phyloP scores from a whole-genome alignment of 225 moss, liverwort and hornwort genomes.

The Bryoerythrophyllum caledonicum region DNA sequence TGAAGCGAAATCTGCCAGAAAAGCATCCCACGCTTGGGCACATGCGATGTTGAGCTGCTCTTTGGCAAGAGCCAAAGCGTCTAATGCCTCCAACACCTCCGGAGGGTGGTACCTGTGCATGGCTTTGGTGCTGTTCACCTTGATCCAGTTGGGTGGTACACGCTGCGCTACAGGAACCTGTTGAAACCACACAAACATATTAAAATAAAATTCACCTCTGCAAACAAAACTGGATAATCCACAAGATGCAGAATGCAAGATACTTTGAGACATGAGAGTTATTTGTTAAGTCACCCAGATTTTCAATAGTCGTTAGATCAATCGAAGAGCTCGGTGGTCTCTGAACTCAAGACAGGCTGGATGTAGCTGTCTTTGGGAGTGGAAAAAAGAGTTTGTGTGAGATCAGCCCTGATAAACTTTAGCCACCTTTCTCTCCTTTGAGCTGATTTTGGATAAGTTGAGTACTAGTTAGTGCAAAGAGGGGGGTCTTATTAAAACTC shows the following conservation, averaged over 20 bases:
- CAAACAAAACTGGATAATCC: not conserved
- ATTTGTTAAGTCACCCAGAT: too few species aligned
- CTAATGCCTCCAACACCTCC: constrained; percentile 68
- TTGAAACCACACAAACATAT: not conserved
- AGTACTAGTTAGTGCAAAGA: too few species aligned
- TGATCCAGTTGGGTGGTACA: constrained; percentile 90
- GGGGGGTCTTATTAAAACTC: too few species aligned
- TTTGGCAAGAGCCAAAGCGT: constrained; percentile 75
- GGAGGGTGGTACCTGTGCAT: constrained; percentile 83
- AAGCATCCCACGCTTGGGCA: constrained; percentile 80
- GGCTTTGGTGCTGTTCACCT: constrained; percentile 84
- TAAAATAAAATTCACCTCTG: not conserved
- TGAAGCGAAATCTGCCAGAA: constrained; percentile 78
- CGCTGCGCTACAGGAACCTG: constrained; percentile 78
- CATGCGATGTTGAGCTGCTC: constrained; percentile 79
- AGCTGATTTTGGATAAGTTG: too few species aligned
- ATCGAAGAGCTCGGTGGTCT: too few species aligned
- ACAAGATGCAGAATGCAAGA: constrained; percentile 1
- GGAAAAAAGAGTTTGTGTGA: too few species aligned
- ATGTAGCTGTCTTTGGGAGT: too few species aligned
- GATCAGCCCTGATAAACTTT: too few species aligned
- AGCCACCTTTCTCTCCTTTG: too few species aligned
- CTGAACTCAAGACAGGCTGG: too few species aligned
- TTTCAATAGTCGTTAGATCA: too few species aligned
- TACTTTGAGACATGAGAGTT: not conserved